A percentile compares a stretch with the other conserved stretches of the same genome.
phyloP scores from a whole-genome alignment of 371 early-diverging fungal genomes.

The Ecytonucleospora hepatopenaei region DNA sequence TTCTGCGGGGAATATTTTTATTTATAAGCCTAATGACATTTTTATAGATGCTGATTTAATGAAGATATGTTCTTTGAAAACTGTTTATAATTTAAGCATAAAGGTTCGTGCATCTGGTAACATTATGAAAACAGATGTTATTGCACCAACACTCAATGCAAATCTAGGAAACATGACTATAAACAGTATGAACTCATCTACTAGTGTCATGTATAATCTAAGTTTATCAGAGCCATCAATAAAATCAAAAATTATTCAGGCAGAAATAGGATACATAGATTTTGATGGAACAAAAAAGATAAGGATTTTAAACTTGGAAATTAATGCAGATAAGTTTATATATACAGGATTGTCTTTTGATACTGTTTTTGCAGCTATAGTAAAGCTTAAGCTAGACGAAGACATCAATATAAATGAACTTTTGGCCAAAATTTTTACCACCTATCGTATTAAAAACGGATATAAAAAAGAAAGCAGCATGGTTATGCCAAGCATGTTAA shows the following conservation, averaged over 20 bases:
- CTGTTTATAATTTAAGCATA: conserved; percentile 25
- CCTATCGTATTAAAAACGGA: conserved; percentile 49
- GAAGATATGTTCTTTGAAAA: conserved; percentile 12
- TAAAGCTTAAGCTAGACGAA: conserved; percentile 45
- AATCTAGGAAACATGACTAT: conserved; percentile 11
- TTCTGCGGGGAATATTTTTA: conserved; percentile 13
- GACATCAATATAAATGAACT: conserved; percentile 28
- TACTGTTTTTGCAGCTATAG: conserved; percentile 46
- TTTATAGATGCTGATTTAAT: conserved; percentile 9
- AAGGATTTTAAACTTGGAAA: conserved; percentile 41
- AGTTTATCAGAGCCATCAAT: conserved; percentile 20
- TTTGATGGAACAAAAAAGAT: conserved; percentile 32
- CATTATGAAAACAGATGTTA: conserved; percentile 27
- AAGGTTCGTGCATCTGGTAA: conserved; percentile 38
- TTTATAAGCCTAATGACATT: neutral
- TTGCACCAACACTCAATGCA: conserved; percentile 22
- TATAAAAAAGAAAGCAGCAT: conserved; percentile 8
- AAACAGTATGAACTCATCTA: conserved; percentile 25
- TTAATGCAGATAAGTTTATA: conserved; percentile 31
- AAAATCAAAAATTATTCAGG: conserved; percentile 42
- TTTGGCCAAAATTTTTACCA: conserved; percentile 34
- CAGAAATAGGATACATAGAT: conserved; percentile 42
- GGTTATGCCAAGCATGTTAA: conserved; percentile 54
- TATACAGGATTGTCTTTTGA: conserved; percentile 48
- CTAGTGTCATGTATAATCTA: conserved; percentile 38